Conservation (phyloP, 768 basidiomycete species). For the Suillus spraguei region DNA sequence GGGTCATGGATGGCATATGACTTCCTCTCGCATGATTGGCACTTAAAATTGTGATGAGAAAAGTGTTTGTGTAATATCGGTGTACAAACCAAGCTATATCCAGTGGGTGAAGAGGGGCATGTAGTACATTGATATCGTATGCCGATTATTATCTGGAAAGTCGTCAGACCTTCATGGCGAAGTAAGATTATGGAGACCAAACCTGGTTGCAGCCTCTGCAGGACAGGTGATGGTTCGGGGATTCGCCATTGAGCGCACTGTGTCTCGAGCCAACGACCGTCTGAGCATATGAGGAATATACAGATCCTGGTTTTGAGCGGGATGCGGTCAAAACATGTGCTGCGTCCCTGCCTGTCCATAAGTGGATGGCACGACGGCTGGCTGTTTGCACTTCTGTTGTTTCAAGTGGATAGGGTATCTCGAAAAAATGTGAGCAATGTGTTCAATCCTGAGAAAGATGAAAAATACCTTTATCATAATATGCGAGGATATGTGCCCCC, state of each 20-base stretch:
- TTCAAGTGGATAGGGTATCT: slow-evolving; percentile 89
- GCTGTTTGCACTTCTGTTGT: slow-evolving; percentile 73
- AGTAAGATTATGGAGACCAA: slow-evolving; percentile 20
- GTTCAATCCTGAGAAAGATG: neutral
- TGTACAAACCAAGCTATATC: slow-evolving; percentile 69
- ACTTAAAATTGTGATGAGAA: slow-evolving; percentile 46
- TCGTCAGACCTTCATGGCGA: neutral
- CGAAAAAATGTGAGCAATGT: slow-evolving; percentile 12
- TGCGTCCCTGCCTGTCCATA: slow-evolving; percentile 80
- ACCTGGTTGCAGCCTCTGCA: slow-evolving; percentile 69
- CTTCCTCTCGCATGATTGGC: slow-evolving; percentile 72
- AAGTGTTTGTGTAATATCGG: neutral
- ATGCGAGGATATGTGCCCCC: slow-evolving; percentile 82
- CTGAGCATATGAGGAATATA: slow-evolving; percentile 64
- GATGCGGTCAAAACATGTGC: slow-evolving; percentile 53
- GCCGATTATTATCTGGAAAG: slow-evolving; percentile 67
- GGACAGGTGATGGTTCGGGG: slow-evolving; percentile 56
- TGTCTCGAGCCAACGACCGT: slow-evolving; percentile 62
- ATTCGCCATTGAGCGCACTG: slow-evolving; percentile 30
- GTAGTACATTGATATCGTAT: slow-evolving; percentile 88
- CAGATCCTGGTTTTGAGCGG: slow-evolving; percentile 57
- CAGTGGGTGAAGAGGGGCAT: slow-evolving; percentile 73
- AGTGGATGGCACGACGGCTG: slow-evolving; percentile 69
- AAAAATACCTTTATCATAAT: slow-evolving; percentile 89
- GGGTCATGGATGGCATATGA: slow-evolving; percentile 85